Evolutionary conservation across 139 green algal genomes (phyloP), one percentile per base, ranked within the genome.

Genomic region (Tetraselmis chui): DNA sequence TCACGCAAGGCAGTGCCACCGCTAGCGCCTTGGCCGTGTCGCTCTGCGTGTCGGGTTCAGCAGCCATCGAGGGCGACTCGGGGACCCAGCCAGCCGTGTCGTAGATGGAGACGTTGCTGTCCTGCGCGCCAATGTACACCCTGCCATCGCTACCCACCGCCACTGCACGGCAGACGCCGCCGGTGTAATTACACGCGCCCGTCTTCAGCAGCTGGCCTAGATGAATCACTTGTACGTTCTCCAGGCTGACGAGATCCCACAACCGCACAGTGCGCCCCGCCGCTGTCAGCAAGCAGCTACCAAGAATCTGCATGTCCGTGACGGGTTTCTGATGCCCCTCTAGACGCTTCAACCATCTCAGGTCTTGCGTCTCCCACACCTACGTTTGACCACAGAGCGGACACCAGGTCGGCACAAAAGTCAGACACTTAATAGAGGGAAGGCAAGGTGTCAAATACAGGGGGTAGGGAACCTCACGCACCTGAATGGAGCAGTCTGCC

Each of bases 291-390:
- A 90, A 74, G 59, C 74, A 59, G 29, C 27, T 26, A 30, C 76
- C 87, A 67, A 29, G 32, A 67, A 93, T 59, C 59, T 83, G 28
- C 83, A 97, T 84, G 27, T 85, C 45, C 29, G 90, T 89, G 29
- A 97, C 92, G 1, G 93, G 90, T 80, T 94, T 93, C 82, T 82
- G 86, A 87, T 96, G 92, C 18, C 91, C 92, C 0, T 78, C 28
- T 78, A 95, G 86, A 0, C 82, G 89, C 59, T 76, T 75, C 28
- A 90, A 25, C 82, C 84, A 92, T 30, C 81, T 85, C 30, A 80
- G 86, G 31, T 83, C 86, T 2, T 79, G 11, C 74, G 95, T 80
- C 77, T 89, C 86, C 93, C 93, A 97, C 74, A 94, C 85, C 90
- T 94, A 89, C 29, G 77, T 75, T 29, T 30, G 74, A 0, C 28